These are phyloP conservation scores for Sporopachydermia lactativora DNA, from an alignment of 805 yeast species.

Conservation along the genomic window DNA sequence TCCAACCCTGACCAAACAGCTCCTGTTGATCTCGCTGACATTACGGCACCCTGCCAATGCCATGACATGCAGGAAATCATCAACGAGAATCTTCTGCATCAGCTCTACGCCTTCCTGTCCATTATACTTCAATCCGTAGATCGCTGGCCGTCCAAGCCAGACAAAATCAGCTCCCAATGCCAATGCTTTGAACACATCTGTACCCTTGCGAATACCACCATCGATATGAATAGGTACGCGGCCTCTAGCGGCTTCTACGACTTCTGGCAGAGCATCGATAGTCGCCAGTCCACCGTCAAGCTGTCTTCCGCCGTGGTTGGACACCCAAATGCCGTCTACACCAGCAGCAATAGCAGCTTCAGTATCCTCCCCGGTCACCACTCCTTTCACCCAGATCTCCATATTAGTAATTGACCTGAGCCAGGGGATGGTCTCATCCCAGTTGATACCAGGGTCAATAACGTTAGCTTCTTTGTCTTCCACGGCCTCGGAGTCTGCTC, in stretches of 20 bases:
- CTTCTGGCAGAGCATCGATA: slow-evolving; percentile 49
- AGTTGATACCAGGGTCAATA: slow-evolving; percentile 16
- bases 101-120: slow-evolving; percentile 51
- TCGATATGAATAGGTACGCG: slow-evolving; percentile 48
- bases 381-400: slow-evolving; percentile 45
- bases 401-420: slow-evolving; percentile 21
- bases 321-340: slow-evolving; percentile 47
- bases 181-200: slow-evolving; percentile 52
- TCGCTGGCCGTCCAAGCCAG: slow-evolving; percentile 54
- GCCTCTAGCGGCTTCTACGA: slow-evolving; percentile 22
- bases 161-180: slow-evolving; percentile 56
- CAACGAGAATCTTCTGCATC: slow-evolving; percentile 12
- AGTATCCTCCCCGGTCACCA: slow-evolving; percentile 55
- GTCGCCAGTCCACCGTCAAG: slow-evolving; percentile 51
- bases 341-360: slow-evolving; percentile 43
- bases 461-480: slow-evolving; percentile 9
- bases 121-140: slow-evolving; percentile 51
- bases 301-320: slow-evolving; percentile 70
- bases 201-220: slow-evolving; percentile 58
- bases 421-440: slow-evolving; percentile 20
- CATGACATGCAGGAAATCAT: slow-evolving; percentile 14
- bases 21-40: slow-evolving; percentile 8
- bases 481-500: not conserved
- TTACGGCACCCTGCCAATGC: slow-evolving; percentile 13
- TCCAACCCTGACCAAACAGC: slow-evolving; percentile 9